These are phyloP conservation scores for Lumnitzera littorea DNA, from an alignment of 345 rosid species.

Conservation along the genomic window DNA sequence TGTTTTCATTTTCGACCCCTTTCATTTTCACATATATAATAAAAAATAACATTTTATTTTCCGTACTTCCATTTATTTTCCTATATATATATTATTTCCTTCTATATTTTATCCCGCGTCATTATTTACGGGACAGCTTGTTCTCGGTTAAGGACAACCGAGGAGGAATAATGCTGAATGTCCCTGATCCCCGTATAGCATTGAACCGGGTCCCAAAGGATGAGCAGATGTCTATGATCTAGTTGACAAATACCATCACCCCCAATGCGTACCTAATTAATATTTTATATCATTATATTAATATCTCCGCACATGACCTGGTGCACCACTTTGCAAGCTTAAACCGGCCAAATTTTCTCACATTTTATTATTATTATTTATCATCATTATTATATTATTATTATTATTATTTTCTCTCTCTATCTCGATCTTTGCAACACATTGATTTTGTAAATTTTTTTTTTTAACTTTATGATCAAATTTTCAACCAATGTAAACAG, in stretches of 20 bases:
- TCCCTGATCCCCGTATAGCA: neutral
- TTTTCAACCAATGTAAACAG: neutral
- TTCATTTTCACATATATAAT: no score
- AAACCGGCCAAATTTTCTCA: slow-evolving; percentile 8
- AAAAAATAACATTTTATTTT: no score
- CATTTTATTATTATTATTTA: no score
- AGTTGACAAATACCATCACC: slow-evolving; percentile 30
- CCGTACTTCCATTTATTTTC: no score
- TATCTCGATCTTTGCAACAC: slow-evolving; percentile 12
- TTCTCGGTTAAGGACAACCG: no score
- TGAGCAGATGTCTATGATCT: slow-evolving; percentile 29
- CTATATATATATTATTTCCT: no score
- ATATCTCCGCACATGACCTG: slow-evolving; percentile 19
- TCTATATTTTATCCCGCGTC: no score
- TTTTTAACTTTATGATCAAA: neutral
- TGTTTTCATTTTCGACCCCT: no score
- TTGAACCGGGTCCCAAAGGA: slow-evolving; percentile 14
- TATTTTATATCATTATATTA: neutral
- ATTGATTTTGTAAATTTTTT: slow-evolving; percentile 4
- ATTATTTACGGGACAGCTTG: no score
- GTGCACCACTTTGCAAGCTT: slow-evolving; percentile 32
- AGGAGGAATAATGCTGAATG: no score
- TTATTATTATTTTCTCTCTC: slow-evolving; percentile 5
- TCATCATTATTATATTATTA: neutral
- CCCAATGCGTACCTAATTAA: slow-evolving; percentile 14